Conservation (phyloP, 768 basidiomycete species). For the Daedalea quercina region DNA sequence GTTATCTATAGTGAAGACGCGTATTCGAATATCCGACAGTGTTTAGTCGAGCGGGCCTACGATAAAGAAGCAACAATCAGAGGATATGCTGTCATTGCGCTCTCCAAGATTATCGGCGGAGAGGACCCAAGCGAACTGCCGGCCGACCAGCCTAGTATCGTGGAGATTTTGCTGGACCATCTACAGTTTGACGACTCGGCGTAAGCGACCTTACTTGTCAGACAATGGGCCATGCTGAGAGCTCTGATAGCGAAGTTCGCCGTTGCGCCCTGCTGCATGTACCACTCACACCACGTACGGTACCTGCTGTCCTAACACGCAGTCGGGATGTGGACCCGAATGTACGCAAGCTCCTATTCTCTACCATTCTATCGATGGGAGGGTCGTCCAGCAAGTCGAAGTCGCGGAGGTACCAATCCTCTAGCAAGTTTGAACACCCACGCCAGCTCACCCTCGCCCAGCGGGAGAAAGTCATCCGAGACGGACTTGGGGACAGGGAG, state of each 20-base stretch:
- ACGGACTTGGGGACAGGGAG: conserved; percentile 43
- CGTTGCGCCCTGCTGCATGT: conserved; percentile 41
- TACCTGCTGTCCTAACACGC: conserved; percentile 36
- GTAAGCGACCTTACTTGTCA: conserved; percentile 25
- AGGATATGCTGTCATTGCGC: conserved; percentile 38
- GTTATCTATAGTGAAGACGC: conserved; percentile 34
- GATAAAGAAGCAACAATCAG: conserved; percentile 42
- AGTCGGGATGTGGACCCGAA: conserved; percentile 40
- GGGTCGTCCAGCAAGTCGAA: background rate
- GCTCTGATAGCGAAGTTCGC: conserved; percentile 37
- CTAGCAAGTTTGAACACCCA: conserved; percentile 25
- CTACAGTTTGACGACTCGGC: conserved; percentile 37
- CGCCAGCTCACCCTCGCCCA: conserved; percentile 32
- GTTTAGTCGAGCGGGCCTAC: conserved; percentile 34
- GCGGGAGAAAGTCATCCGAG: conserved; percentile 34
- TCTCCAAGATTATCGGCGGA: conserved; percentile 36
- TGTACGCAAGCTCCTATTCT: conserved; percentile 35
- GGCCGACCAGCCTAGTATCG: conserved; percentile 25
- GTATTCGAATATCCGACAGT: conserved; percentile 30
- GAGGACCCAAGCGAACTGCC: conserved; percentile 27
- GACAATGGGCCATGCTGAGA: no score
- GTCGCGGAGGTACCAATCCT: background rate
- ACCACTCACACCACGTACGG: conserved; percentile 28
- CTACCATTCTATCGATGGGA: background rate
- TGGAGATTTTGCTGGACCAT: conserved; percentile 29